Evolutionary conservation across 1,284 basidiomycete genomes (phyloP), one percentile per base, ranked within the genome.

Genomic region (Microbotryomycetes sp.): DNA sequence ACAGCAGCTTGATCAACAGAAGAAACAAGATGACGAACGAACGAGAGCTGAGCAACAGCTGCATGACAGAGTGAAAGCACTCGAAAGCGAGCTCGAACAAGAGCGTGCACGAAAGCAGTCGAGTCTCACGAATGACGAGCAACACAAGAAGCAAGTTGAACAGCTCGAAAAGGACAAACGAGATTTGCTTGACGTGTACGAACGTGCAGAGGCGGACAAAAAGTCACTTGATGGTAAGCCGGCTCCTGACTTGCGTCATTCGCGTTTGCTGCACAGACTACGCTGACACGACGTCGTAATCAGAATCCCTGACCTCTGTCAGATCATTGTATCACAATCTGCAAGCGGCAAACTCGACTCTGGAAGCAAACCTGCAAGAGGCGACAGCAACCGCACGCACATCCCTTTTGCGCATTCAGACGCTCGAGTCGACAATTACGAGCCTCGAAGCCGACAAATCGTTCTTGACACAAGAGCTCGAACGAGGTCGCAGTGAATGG

Each of bases 161-260:
- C 85, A 88, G 68, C 80, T 81, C 1, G 87, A 89, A 67, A 80
- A 84, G 50, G 88, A 90, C 77, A 90, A 89, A 74, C 82, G 87
- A 29, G 87, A 89, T 64, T 80, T 90, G 54, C 78, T 91, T 45
- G 81, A 80, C 45, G 84, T 88, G 26, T 82, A 89, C 12, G 87
- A 83, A 73, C 81, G 86, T 56, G 73, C 88, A 61, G 85, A 86
- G 73, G 83, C 86, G 67, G 88, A 89, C 66, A 88, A 69, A 85
- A 85, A 56, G 23, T 48, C 63, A 45, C 63, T 67, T 46, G 50
- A 64, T 36, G 30, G 49, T 30, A 49, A 30, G 56, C 48, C 6
- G 81, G 83, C 68, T 47, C n/a, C n/a, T n/a, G n/a, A n/a, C n/a
- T n/a, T n/a, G n/a, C n/a, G n/a, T 66, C 72, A 15, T 62, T 71